Percentiles rank a stretch among this genome's conserved stretches.
These are phyloP conservation scores for Skeletonema costatum DNA, from an alignment of 108 stramenopile species.

Conservation along the genomic window DNA sequence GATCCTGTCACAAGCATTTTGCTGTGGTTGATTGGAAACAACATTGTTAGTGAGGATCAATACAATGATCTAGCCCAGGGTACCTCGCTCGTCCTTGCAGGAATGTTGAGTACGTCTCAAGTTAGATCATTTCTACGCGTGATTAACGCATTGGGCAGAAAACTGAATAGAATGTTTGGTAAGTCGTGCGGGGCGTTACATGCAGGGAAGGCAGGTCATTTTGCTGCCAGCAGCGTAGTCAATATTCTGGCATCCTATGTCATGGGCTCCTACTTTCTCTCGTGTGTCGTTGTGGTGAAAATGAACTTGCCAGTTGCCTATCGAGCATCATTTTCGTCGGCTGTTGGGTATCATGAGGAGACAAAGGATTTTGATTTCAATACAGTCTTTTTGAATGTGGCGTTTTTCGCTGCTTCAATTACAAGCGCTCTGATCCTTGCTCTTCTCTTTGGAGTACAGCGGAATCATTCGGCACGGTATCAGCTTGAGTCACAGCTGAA, in stretches of 20 bases:
- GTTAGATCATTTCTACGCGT: slow-evolving; percentile 69
- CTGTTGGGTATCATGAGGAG: slow-evolving; percentile 43
- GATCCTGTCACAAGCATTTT: slow-evolving; percentile 67
- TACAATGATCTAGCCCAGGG: slow-evolving; percentile 62
- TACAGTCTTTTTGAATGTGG: slow-evolving; percentile 50
- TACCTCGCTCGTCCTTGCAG: slow-evolving; percentile 68
- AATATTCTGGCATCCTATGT: slow-evolving; percentile 23
- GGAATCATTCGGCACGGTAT: slow-evolving; percentile 67
- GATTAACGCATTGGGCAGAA: slow-evolving; percentile 51
- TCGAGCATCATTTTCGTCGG: slow-evolving; percentile 56
- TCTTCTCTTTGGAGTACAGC: slow-evolving; percentile 73
- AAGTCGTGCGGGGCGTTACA: not conserved
- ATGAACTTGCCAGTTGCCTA: slow-evolving; percentile 65
- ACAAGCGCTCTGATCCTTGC: slow-evolving; percentile 52
- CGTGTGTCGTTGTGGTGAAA: slow-evolving; percentile 75
- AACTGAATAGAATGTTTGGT: slow-evolving; percentile 22
- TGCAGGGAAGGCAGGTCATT: not conserved
- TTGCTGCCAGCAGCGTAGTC: not conserved
- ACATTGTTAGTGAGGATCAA: slow-evolving; percentile 56
- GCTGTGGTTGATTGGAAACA: slow-evolving; percentile 69
- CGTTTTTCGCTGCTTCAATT: slow-evolving; percentile 58
- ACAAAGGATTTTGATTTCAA: slow-evolving; percentile 44
- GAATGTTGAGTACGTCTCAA: slow-evolving; percentile 67
- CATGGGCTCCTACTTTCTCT: slow-evolving; percentile 73
- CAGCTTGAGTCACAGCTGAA: slow-evolving; percentile 17